A percentile compares a stretch with the other conserved stretches of the same genome.
These are phyloP conservation scores for Guadua angustifolia DNA, from an alignment of 176 grass and related monocot genomes.

Conservation along the genomic window DNA sequence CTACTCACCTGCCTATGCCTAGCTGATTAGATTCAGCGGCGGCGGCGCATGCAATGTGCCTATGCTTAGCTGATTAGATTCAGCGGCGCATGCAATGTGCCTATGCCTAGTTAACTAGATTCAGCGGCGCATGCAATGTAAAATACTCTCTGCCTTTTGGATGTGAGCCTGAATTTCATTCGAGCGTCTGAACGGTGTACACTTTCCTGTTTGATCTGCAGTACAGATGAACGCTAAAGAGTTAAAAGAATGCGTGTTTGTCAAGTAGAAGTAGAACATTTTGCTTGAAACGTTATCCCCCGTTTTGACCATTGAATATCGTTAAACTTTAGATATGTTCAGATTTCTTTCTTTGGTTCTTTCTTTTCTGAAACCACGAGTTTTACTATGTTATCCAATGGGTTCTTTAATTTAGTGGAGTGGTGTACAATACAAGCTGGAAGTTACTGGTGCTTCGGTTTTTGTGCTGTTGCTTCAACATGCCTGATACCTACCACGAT, in stretches of 20 bases:
- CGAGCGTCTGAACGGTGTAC: neutral
- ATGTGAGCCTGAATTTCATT: neutral
- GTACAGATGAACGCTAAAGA: neutral
- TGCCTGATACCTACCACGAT: neutral
- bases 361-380: neutral
- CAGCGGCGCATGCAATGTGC: too few relatives aligned
- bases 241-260: neutral
- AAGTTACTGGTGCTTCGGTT: neutral
- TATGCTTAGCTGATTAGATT: too few relatives aligned
- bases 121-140: neutral
- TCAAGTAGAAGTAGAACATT: neutral
- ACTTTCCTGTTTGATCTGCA: neutral
- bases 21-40: too few relatives aligned
- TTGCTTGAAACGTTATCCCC: conserved; percentile 1
- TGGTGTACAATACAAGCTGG: neutral
- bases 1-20: neutral
- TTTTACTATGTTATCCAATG: neutral
- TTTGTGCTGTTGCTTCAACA: neutral
- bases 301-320: neutral
- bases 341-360: neutral
- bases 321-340: neutral
- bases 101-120: neutral
- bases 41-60: too few relatives aligned
- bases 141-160: neutral
- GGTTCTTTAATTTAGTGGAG: neutral